Evolutionary conservation across 805 yeast species (phyloP).

Genomic region (Candida silvatica): DNA sequence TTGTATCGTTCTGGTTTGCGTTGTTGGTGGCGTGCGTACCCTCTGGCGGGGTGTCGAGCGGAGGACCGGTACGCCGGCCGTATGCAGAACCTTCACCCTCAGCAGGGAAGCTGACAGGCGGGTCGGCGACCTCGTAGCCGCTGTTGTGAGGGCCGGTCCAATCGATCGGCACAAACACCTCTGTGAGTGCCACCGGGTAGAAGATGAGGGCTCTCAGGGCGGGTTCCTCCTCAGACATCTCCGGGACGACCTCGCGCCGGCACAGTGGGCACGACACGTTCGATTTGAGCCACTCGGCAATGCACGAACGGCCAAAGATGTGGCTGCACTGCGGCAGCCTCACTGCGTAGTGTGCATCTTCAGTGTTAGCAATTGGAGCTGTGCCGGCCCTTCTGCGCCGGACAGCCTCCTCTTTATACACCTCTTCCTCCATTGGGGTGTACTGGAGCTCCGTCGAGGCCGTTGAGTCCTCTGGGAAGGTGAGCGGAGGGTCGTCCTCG

Average conservation of each 20-base stretch:
- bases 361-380: constrained; percentile 4
- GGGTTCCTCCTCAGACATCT: constrained; percentile 9
- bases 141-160: constrained; percentile 18
- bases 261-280: constrained; percentile 81
- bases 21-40: neutral
- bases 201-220: constrained; percentile 10
- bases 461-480: constrained; percentile 20
- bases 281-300: constrained; percentile 66
- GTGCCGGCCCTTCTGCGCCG: neutral
- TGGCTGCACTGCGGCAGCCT: constrained; percentile 72
- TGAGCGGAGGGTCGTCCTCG: constrained; percentile 17
- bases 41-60: constrained; percentile 4
- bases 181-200: constrained; percentile 23
- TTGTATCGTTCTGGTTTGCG: neutral
- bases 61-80: constrained; percentile 21
- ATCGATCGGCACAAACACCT: constrained; percentile 21
- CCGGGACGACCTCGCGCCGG: constrained; percentile 39
- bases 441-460: constrained; percentile 14
- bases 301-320: constrained; percentile 71
- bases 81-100: constrained; percentile 18
- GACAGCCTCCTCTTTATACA: neutral
- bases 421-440: constrained; percentile 3
- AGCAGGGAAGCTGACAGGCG: constrained; percentile 20
- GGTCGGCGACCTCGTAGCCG: constrained; percentile 16
- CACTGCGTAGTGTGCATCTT: constrained; percentile 49